These are phyloP conservation scores for Dipteronia sinensis DNA, from an alignment of 345 rosid species.

Conservation along the genomic window DNA sequence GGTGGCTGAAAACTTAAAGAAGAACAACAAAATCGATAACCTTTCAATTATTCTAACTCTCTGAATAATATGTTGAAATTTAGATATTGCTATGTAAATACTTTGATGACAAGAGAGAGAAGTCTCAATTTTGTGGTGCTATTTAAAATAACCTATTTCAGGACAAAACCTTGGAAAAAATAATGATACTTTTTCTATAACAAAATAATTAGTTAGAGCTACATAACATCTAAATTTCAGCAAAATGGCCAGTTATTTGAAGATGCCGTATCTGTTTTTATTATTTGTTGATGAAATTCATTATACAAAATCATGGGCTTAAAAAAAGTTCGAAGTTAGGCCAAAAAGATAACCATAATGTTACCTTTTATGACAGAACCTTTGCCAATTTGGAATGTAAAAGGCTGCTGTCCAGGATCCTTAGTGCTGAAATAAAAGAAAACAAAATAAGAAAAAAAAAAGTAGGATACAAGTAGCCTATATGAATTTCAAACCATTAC, in stretches of 20 bases:
- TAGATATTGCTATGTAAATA: not conserved
- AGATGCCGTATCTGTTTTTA: not conserved
- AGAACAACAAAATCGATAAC: not conserved
- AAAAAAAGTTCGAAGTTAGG: not conserved
- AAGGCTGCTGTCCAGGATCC: slow-evolving; percentile 82
- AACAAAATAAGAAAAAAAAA: slow-evolving; percentile 15
- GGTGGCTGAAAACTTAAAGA: not conserved
- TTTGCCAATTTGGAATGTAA: slow-evolving; percentile 77
- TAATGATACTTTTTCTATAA: not conserved
- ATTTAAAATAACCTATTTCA: no score
- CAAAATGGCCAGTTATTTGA: not conserved
- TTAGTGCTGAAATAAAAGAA: slow-evolving; percentile 61
- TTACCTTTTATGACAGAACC: slow-evolving; percentile 85
- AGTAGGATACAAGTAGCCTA: not conserved
- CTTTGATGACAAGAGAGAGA: not conserved
- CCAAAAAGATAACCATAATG: not conserved
- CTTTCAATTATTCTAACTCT: not conserved
- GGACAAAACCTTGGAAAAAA: no score
- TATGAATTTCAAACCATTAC: not conserved
- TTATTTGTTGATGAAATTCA: not conserved
- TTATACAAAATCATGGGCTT: not conserved
- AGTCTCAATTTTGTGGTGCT: no score
- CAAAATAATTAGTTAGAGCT: not conserved
- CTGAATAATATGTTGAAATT: no score
- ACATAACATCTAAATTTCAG: not conserved